Evolutionary conservation across 768 basidiomycete genomes (phyloP), one percentile per base, ranked within the genome.

Genomic region (Candolleomyces efflorescens): DNA sequence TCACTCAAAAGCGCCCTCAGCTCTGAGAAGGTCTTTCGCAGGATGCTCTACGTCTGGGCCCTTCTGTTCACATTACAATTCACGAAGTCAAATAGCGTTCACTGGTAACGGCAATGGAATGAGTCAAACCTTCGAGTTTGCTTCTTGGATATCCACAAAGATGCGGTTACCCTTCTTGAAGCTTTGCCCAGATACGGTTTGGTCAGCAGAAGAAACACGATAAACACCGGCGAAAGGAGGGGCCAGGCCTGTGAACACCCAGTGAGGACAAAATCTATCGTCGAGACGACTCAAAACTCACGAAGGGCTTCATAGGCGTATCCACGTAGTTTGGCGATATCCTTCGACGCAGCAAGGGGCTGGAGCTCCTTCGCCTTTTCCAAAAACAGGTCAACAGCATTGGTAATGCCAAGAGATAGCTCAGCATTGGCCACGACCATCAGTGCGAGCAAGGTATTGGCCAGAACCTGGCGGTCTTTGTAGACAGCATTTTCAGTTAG

Each of bases 381-480:
- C 83, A 48, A 93, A 69, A 59, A 85, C 54, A 81, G 69, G 67
- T 92, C 82, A 59, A 91, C 66, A 17, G 83, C 73, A 59, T 92
- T 87, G 10, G 86, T 82, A 55, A 87, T 65, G 1, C 82, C 89
- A 53, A 92, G 78, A 7, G 85, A 82, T 38, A 92, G 69, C 69
- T 92, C 89, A 11, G 85, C 85, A 6, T 83, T 81, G 12, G 82
- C 73, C 32, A 81, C 80, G 56, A 92, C 81, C 73, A 92, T 75
- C 24, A 92, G 70, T 18, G 89, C 89, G 41, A 94, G 69, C 69
- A 98, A 94, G 58, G 96, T 94, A 71, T 98, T 94, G 59, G 95
- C 94, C 63, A 99, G 88, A 67, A 95, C 80, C 75, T 98, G 94
- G 62, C 98, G 94, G 73, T 97, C 96, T 71, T 89, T 89, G 65